Evolutionary conservation across 2,329 filamentous ascomycete species (phyloP), one percentile per base, ranked within the genome.

Genomic region (Aspergillus ochraceus): DNA sequence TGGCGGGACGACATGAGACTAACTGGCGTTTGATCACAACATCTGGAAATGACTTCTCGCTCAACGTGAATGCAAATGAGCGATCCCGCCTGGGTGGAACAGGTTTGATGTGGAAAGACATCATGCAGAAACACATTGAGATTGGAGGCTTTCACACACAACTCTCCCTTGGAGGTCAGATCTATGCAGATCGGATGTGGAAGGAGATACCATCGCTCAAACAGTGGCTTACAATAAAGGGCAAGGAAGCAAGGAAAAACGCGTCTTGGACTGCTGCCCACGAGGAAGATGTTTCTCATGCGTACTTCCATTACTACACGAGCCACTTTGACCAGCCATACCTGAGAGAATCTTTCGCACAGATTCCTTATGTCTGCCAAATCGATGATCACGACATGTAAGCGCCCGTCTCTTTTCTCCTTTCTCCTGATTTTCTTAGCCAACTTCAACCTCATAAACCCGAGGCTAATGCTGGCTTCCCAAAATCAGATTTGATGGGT

Each of bases 291-390:
- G 92, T 97, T 19, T 88, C 90, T 2, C 93, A 98, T 76, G 93
- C 95, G 8, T 99, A 97, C 79, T 99, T 99, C 77, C 95, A 99
- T 76, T 99, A 97, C 76, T 99, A 99, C 74, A 97, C 93, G 1
- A 97, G 92, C 67, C 94, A 98, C 75, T 98, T 99, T 73, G 95
- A 99, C 72, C 95, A 99, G 76, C 93, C 94, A 6, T 94, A 96
- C 75, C 77, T 99, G 66, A 84, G 95, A 61, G 95, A 99, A 76
- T 93, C 94, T 0, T 99, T 97, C 80, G 95, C 95, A 22, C 95
- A 99, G 79, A 97, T 99, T 63, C 95, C 95, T 46, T 93, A 97
- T 71, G 82, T 99, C 55, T 83, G 96, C 68, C 92, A 96, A 72
- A 88, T 99, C 55, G 93, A 99, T 71, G 95, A 98, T 70, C 95